Evolutionary conservation across 371 early-diverging fungal genomes (phyloP).

Genomic region (Apophysomyces variabilis): DNA sequence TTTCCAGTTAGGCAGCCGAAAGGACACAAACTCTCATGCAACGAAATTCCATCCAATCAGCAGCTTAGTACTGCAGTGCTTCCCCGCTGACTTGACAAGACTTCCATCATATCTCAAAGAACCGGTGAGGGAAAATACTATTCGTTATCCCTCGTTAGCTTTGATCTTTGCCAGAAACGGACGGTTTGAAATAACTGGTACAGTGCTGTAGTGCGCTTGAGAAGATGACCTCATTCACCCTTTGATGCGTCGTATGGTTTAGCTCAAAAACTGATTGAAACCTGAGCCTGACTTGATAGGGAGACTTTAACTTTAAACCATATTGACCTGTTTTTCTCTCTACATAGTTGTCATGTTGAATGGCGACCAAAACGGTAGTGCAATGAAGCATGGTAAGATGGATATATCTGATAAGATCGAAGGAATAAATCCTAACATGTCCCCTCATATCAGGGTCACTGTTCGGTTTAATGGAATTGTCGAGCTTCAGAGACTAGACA

Average conservation of each 20-base stretch:
- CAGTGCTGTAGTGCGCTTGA: no score
- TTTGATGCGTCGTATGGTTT: conserved; percentile 83
- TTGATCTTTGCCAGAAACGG: no score
- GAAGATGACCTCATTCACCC: no score
- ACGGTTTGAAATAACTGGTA: no score
- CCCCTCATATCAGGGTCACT: conserved; percentile 47
- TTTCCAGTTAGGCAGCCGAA: neutral
- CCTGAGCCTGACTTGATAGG: conserved; percentile 43
- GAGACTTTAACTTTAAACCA: neutral
- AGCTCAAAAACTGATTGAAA: conserved; percentile 69
- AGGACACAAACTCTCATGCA: no score
- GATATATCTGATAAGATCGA: conserved; percentile 21
- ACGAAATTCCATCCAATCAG: no score
- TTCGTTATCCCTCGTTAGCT: no score
- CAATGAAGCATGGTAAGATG: conserved; percentile 64
- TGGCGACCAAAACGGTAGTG: conserved; percentile 39
- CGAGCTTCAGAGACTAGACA: conserved; percentile 74
- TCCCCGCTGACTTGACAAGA: no score
- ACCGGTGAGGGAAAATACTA: no score
- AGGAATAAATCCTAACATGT: neutral
- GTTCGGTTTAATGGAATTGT: conserved; percentile 77
- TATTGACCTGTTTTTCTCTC: neutral
- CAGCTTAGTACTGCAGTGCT: no score
- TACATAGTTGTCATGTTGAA: conserved; percentile 37
- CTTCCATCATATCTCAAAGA: no score